Evolutionary conservation across 768 basidiomycete genomes (phyloP), one percentile per base, ranked within the genome.

Genomic region (Leccinum aurantiacum): DNA sequence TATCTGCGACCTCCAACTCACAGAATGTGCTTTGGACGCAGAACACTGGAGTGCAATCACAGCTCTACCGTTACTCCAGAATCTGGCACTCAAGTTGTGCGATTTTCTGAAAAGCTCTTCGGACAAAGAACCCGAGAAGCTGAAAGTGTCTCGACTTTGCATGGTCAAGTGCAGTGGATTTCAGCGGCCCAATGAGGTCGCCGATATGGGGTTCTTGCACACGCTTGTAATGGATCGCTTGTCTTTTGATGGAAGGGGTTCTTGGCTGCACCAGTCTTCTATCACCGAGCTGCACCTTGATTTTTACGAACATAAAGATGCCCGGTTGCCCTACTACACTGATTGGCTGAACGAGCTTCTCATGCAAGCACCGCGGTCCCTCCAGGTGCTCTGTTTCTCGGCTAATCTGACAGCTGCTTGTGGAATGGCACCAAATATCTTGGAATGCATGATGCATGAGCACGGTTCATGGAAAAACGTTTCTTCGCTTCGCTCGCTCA

Each of bases 21-120:
- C 14, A 1, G 1, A 5, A 2, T 61, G 62, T 11, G 46, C 50
- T 37, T 59, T 72, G 57, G 51, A 60, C 10, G 17, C 19, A 6
- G 54, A 59, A 1, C 54, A 71, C 49, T 71, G 71, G 67, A 1
- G 33, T 4, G 60, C 50, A 6, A 60, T 73, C 3, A 50, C 49
- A 27, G 8, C 49, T 6, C 50, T 71, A 3, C n/a, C 15, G 4
- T 48, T 29, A 17, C 71, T 71, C 48, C 54, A 69, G 49, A n/a
- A 49, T 14, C 60, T 71, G 2, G 29, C 50, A 11, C 71, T 73
- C 27, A 0, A 41, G 1, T 0, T 0, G 3, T 67, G 67, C 48
- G 0, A 0, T 44, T 44, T 44, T 44, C 15, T 19, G n/a, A 17
- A 8, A 19, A 44, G 41, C n/a, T 35, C 35, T 35, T 13, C 13